Evolutionary conservation across 176 grass and related monocot genomes (phyloP).

Genomic region (Poa annua): DNA sequence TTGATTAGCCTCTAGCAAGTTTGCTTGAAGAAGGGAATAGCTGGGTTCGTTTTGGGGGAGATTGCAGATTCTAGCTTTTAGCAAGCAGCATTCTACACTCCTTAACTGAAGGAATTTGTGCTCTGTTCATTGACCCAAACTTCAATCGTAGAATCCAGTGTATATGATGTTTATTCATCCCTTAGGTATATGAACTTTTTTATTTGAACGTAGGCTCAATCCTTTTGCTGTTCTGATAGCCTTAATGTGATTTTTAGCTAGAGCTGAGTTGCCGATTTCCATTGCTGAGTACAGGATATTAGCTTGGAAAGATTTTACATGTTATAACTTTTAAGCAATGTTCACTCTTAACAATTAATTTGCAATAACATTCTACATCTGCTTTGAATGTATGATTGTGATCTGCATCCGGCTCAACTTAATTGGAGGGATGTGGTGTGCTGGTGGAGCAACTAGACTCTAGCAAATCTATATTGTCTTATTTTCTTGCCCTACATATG

Average conservation of each 20-base stretch:
- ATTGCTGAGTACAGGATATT: not conserved
- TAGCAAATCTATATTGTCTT: not conserved
- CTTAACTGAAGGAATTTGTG: not conserved
- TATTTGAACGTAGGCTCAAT: not conserved
- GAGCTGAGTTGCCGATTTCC: not conserved
- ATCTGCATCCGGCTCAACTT: not conserved
- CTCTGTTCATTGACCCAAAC: not conserved
- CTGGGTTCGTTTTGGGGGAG: not conserved
- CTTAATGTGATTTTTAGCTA: not conserved
- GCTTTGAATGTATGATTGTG: not conserved
- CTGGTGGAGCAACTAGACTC: not conserved
- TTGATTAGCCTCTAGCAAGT: not conserved
- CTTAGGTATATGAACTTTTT: not conserved
- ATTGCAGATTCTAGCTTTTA: not conserved
- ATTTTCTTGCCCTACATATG: not conserved
- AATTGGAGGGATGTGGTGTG: not conserved
- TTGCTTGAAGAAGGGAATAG: not conserved
- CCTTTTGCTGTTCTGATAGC: not conserved
- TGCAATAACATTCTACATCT: not conserved
- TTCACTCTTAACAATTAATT: not conserved
- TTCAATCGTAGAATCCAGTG: not conserved
- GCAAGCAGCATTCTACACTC: not conserved
- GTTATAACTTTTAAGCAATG: not conserved
- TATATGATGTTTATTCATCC: not conserved
- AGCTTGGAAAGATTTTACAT: not conserved